Conservation (phyloP, 192 early-diverging fungal species). For the Entophlyctis helioformis region DNA sequence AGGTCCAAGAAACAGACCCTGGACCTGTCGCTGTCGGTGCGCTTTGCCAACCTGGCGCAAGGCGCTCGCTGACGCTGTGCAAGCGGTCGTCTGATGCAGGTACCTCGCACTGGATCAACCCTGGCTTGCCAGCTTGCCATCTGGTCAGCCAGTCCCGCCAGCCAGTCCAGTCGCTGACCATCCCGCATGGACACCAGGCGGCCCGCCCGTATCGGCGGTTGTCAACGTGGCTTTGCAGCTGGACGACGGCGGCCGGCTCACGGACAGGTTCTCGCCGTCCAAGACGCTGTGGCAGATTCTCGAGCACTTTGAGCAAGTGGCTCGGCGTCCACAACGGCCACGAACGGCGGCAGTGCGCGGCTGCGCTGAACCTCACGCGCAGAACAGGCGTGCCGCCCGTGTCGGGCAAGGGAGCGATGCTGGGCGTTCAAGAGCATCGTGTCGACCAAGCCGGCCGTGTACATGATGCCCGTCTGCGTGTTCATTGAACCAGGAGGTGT, state of each 20-base stretch:
- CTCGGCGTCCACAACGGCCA: neutral
- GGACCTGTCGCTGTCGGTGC: constrained; percentile 59
- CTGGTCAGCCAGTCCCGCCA: no score
- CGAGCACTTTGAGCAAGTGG: constrained; percentile 38
- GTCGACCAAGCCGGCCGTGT: constrained; percentile 21
- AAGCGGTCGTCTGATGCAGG: no score
- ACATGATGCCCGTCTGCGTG: constrained; percentile 50
- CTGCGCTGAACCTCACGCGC: no score
- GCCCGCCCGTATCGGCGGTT: no score
- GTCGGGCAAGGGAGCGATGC: neutral
- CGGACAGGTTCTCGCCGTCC: constrained; percentile 42
- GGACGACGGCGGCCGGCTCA: constrained; percentile 51
- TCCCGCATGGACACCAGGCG: no score
- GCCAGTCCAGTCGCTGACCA: no score
- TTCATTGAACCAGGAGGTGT: constrained; percentile 57
- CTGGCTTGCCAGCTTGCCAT: no score
- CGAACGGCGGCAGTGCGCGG: no score
- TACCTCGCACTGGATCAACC: no score
- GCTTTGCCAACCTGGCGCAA: constrained; percentile 76
- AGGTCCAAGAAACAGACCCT: constrained; percentile 45
- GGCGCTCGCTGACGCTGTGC: constrained; percentile 48
- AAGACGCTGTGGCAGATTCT: constrained; percentile 61
- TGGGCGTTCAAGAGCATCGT: constrained; percentile 6
- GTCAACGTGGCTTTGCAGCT: constrained; percentile 63
- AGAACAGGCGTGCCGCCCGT: neutral